Evolutionary conservation across 75 land plant species (phyloP).

Genomic region (Pinus albicaulis): DNA sequence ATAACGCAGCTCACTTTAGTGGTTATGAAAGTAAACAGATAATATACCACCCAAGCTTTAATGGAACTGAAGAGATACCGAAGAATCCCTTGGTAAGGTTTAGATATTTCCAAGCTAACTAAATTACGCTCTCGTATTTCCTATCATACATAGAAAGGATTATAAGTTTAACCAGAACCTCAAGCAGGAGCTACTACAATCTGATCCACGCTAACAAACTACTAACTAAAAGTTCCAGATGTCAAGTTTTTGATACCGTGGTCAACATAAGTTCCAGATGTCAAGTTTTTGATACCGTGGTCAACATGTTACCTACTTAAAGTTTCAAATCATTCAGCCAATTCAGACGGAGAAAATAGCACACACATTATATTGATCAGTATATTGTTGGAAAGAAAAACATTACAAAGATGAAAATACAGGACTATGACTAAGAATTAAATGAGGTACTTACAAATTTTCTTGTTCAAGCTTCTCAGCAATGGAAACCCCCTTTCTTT

Average conservation of each 20-base stretch:
- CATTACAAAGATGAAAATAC: no score
- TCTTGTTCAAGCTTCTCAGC: constrained; percentile 90
- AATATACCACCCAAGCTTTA: neutral
- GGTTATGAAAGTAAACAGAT: no score
- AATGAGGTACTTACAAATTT: constrained; percentile 52
- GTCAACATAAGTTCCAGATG: neutral
- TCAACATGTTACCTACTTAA: neutral
- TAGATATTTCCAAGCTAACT: neutral
- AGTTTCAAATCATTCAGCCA: neutral
- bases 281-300: neutral
- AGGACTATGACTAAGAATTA: neutral
- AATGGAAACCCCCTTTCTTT: constrained; percentile 57
- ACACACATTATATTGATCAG: neutral
- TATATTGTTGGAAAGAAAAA: neutral
- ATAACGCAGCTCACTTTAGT: no score
- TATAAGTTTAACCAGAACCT: neutral
- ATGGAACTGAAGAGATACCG: neutral
- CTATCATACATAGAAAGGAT: neutral
- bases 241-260: neutral
- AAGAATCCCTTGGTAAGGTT: neutral
- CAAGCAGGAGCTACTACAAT: neutral
- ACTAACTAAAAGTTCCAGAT: neutral
- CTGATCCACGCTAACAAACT: neutral
- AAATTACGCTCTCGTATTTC: no score
- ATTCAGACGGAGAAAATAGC: neutral